Evolutionary conservation across 192 early-diverging fungal genomes (phyloP).

Genomic region (Coemansia sp.): DNA sequence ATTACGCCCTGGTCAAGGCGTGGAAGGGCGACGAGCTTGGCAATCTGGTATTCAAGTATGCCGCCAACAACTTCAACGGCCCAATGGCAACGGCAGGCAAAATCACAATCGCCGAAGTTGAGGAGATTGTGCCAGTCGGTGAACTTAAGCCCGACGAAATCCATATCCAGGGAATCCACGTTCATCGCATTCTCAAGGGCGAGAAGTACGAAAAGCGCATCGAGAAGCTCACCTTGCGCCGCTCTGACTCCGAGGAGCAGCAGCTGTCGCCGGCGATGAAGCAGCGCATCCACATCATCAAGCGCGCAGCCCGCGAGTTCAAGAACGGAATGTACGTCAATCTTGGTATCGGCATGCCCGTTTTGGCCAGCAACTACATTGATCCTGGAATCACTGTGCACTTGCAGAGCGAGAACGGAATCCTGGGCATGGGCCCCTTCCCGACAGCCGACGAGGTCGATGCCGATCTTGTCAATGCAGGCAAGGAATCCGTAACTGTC

Average conservation of each 20-base stretch:
- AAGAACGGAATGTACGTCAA: conserved; percentile 74
- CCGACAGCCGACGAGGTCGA: conserved; percentile 70
- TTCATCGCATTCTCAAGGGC: conserved; percentile 72
- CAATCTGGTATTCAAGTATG: conserved; percentile 70
- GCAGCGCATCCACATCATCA: conserved; percentile 68
- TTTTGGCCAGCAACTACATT: conserved; percentile 75
- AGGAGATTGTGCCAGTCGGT: conserved; percentile 75
- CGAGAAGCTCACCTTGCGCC: conserved; percentile 62
- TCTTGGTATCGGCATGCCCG: conserved; percentile 79
- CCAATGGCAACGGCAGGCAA: conserved; percentile 74
- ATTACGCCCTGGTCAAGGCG: conserved; percentile 78
- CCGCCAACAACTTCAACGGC: conserved; percentile 77
- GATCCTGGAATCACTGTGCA: conserved; percentile 67
- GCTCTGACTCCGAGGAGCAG: conserved; percentile 33
- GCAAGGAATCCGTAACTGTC: conserved; percentile 77
- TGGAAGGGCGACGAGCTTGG: conserved; percentile 82
- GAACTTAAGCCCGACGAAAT: conserved; percentile 68
- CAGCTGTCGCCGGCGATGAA: conserved; percentile 41
- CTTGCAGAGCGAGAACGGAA: conserved; percentile 79
- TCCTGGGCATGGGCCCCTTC: conserved; percentile 76
- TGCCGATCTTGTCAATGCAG: conserved; percentile 79
- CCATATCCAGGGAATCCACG: conserved; percentile 72
- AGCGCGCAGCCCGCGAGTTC: conserved; percentile 77
- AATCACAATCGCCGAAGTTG: conserved; percentile 76
- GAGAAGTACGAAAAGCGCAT: conserved; percentile 73